These are phyloP conservation scores for Plasmodium fragile DNA, from an alignment of 169 alveolate species.

Conservation along the genomic window DNA sequence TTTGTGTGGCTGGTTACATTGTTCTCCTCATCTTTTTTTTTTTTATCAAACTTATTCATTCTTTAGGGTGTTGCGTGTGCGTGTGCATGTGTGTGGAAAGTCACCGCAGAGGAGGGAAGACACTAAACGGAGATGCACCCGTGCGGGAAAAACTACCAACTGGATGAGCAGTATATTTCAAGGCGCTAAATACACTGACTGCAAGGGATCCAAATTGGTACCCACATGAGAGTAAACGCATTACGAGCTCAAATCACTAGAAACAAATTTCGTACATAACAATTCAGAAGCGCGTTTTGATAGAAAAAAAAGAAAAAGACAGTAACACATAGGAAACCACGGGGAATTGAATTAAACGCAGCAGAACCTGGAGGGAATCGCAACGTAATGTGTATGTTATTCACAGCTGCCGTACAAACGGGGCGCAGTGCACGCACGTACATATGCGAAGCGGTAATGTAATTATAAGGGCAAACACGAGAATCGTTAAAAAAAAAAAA, in stretches of 20 bases:
- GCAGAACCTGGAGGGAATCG: not conserved
- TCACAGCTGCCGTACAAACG: not conserved
- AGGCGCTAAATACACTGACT: not conserved
- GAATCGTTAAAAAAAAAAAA: not conserved
- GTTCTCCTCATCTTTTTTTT: conserved; percentile 47
- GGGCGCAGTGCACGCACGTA: not conserved
- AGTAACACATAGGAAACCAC: not conserved
- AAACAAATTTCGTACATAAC: not conserved
- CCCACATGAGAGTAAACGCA: not conserved
- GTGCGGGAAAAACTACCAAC: not conserved
- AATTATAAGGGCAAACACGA: not conserved
- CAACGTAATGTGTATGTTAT: not conserved
- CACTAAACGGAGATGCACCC: not conserved
- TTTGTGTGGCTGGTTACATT: conserved; percentile 10
- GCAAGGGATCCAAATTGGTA: not conserved
- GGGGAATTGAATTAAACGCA: not conserved
- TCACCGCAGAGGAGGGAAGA: not conserved
- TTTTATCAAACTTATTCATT: conserved; percentile 38
- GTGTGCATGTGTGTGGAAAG: not conserved
- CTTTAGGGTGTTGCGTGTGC: not conserved
- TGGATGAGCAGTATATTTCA: not conserved
- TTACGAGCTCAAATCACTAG: not conserved
- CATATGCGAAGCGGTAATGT: not conserved
- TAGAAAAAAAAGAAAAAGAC: not conserved
- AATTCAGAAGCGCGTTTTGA: not conserved